Percentiles rank a stretch among this genome's conserved stretches.
Conservation (phyloP, 1,139 yeast species). For the Suhomyces guaymorum region DNA sequence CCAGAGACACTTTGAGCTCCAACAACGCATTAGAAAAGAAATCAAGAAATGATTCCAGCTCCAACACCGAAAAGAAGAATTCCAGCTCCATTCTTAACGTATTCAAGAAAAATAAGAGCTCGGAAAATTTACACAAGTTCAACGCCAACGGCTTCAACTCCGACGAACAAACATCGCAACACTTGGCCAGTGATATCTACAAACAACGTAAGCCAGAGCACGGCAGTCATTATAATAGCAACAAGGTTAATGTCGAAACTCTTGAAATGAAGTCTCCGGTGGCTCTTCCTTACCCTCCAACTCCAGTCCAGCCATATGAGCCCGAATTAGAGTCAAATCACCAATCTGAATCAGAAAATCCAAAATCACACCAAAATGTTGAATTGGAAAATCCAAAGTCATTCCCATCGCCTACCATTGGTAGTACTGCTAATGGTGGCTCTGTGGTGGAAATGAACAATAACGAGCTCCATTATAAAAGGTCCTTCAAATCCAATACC, state of each 20-base stretch:
- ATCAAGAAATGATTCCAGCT: no score
- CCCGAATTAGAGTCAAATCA: no score
- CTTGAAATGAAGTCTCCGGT: background rate
- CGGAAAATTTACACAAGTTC: constrained; percentile 20
- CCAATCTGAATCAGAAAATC: background rate
- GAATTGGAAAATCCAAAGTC: background rate
- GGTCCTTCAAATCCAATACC: constrained; percentile 20
- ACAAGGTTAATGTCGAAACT: constrained; percentile 1
- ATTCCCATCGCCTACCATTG: constrained; percentile 5
- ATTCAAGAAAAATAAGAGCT: constrained; percentile 28
- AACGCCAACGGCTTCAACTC: background rate
- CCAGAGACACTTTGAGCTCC: no score
- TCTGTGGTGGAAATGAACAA: constrained; percentile 6
- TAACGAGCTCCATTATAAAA: constrained; percentile 4
- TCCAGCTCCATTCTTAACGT: constrained; percentile 22
- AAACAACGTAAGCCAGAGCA: no score
- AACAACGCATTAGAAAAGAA: no score
- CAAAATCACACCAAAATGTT: background rate
- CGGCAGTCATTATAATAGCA: no score
- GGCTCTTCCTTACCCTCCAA: constrained; percentile 1
- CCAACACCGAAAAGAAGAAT: no score
- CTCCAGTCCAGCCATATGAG: no score
- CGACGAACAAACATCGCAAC: background rate
- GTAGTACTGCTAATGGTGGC: constrained; percentile 3
- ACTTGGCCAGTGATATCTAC: no score